These are phyloP conservation scores for Salix dunnii DNA, from an alignment of 345 rosid genomes.

Conservation along the genomic window DNA sequence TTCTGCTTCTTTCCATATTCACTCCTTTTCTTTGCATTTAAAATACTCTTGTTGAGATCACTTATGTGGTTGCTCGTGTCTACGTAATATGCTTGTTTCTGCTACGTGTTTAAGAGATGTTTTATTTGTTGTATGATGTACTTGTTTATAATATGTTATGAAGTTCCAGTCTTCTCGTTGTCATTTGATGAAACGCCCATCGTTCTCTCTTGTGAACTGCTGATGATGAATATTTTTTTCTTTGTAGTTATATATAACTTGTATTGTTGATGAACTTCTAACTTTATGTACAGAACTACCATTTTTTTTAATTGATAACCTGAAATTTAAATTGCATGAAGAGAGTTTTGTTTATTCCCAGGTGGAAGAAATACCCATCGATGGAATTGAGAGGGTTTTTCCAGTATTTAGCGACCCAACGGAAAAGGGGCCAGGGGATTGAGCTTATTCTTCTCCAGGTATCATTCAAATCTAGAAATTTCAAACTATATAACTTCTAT, in stretches of 20 bases:
- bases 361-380: constrained; percentile 98
- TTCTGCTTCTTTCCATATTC: no score
- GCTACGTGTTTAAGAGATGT: background rate
- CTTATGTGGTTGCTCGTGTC: no score
- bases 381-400: constrained; percentile 28
- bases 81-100: no score
- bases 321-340: constrained; percentile 11
- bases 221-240: background rate
- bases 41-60: no score
- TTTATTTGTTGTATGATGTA: background rate
- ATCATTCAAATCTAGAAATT: constrained; percentile 15
- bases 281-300: background rate
- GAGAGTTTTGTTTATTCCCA: constrained; percentile 20
- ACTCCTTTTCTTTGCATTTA: no score
- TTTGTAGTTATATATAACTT: no score
- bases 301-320: background rate
- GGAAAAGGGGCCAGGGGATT: no score
- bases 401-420: no score
- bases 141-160: background rate
- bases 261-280: background rate
- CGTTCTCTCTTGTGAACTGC: no score
- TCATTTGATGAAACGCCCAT: background rate
- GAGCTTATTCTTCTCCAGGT: constrained; percentile 22
- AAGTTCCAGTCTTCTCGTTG: background rate
- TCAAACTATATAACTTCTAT: no score